These are phyloP conservation scores for Colletotrichum coccodes DNA, from an alignment of 2,329 filamentous ascomycete species.

Conservation along the genomic window DNA sequence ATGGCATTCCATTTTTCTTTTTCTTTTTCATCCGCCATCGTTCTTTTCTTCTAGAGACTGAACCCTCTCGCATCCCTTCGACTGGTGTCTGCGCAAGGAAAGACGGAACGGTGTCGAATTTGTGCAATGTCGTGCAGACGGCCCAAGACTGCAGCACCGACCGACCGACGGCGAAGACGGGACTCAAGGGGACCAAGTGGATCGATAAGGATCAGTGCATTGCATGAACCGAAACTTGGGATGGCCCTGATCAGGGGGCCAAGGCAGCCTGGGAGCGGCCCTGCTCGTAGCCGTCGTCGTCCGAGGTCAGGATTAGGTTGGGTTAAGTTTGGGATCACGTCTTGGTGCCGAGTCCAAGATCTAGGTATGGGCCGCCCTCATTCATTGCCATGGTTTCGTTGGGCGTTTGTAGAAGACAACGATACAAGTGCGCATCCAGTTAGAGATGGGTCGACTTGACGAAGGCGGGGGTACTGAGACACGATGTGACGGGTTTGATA, in stretches of 20 bases:
- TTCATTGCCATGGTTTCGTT: conserved; percentile 11
- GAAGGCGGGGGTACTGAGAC: background rate
- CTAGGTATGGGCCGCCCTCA: background rate
- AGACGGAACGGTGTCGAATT: background rate
- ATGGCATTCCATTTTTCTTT: background rate
- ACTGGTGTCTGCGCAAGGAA: background rate
- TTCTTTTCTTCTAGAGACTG: background rate
- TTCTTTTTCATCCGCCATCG: background rate
- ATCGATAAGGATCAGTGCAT: conserved; percentile 16
- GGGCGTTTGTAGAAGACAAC: conserved; percentile 12
- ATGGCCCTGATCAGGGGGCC: conserved; percentile 14
- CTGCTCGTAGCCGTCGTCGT: conserved; percentile 14
- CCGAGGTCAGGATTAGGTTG: conserved; percentile 9
- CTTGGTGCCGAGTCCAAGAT: background rate
- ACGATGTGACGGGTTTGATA: background rate
- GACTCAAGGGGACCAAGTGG: background rate
- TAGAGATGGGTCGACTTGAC: background rate
- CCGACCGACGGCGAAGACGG: background rate
- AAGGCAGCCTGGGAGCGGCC: conserved; percentile 16
- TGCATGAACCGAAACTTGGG: conserved; percentile 30
- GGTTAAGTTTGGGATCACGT: background rate
- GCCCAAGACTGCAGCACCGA: background rate
- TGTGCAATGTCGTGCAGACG: conserved; percentile 13
- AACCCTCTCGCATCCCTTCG: background rate
- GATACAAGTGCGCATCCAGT: background rate